Evolutionary conservation across 805 yeast genomes (phyloP), one percentile per base, ranked within the genome.

Genomic region (Candida silvicultrix): DNA sequence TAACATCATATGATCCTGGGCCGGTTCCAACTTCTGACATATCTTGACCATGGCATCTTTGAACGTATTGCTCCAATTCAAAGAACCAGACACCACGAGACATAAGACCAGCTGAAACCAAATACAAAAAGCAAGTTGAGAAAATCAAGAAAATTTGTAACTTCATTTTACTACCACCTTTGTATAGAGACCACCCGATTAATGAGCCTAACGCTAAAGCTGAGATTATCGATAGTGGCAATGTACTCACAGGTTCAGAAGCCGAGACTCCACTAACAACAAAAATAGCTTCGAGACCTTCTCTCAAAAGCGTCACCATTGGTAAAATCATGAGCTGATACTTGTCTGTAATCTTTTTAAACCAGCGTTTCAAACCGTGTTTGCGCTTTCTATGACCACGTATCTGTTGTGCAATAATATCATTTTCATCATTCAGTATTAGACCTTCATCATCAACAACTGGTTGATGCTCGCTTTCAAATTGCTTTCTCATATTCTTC

Each of bases 1-100:
- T 54, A 31, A 89, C 81, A 58, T 89, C 96, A 60, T 89, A 89
- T 0, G 95, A 85, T 0, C 97, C 97, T 0, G 96, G 96, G 0
- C 97, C 97, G 42, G 83, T 82, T 2, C 97, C 97, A 2, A 83
- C 76, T 66, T 89, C 97, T 35, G 86, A 74, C 60, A 88, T 85
- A 57, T 89, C 96, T 58, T 80, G 79, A 3, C 97, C 97, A 45
- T 75, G 75, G 58, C 95, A 89, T 50, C 65, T 67, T 47, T 77
- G 77, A 47, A 89, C 89, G 63, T 80, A 89, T 41, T 66, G 65
- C 63, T 89, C 92, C 39, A 88, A 69, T 60, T 89, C 97, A 47
- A 85, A 73, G 61, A 84, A 87, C 97, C 97, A 89, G 10, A 89
- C 85, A 34, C 96, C 97, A 48, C 89, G 77, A 11, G 94, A 83